phyloP scores from a whole-genome alignment of 1,284 basidiomycete species.

The Pseudozyma flocculosa region DNA sequence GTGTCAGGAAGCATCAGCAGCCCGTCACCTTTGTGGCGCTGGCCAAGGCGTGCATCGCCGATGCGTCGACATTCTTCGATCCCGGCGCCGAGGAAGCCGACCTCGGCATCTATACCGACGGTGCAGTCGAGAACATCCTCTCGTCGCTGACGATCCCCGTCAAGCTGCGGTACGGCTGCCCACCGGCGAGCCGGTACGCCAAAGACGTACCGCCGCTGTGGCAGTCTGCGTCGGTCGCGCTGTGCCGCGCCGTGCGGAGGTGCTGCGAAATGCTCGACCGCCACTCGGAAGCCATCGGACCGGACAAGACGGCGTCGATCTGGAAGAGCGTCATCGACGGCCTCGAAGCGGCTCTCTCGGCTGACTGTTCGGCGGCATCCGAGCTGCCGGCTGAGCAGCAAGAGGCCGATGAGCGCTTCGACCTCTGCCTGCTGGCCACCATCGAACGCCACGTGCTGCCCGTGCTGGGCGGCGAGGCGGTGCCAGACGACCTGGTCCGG shows the following conservation, averaged over 20 bases:
- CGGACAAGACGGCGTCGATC: constrained; percentile 70
- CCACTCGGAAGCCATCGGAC: constrained; percentile 61
- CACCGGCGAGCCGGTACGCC: constrained; percentile 63
- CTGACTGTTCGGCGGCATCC: constrained; percentile 71
- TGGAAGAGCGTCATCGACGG: constrained; percentile 85
- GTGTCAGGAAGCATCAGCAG: constrained; percentile 59
- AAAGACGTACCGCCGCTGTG: constrained; percentile 23
- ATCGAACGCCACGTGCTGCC: constrained; percentile 78
- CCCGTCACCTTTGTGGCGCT: constrained; percentile 79
- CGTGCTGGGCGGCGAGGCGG: constrained; percentile 68
- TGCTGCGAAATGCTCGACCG: constrained; percentile 24
- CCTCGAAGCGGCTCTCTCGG: constrained; percentile 75
- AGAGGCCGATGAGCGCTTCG: constrained; percentile 81
- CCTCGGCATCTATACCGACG: constrained; percentile 72
- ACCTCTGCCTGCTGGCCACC: constrained; percentile 62
- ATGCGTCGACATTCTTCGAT: constrained; percentile 68
- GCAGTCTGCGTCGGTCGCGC: constrained; percentile 35
- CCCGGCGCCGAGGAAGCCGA: constrained; percentile 15
- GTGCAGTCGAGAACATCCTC: constrained; percentile 78
- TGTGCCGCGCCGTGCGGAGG: constrained; percentile 21
- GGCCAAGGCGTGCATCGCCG: constrained; percentile 81
- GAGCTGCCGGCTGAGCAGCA: constrained; percentile 63
- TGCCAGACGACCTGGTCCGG: constrained; percentile 73
- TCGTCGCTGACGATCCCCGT: constrained; percentile 70
- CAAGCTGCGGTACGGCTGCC: constrained; percentile 92